These are phyloP conservation scores for Prinsepia uniflora DNA, from an alignment of 306 rosid species.

Conservation along the genomic window DNA sequence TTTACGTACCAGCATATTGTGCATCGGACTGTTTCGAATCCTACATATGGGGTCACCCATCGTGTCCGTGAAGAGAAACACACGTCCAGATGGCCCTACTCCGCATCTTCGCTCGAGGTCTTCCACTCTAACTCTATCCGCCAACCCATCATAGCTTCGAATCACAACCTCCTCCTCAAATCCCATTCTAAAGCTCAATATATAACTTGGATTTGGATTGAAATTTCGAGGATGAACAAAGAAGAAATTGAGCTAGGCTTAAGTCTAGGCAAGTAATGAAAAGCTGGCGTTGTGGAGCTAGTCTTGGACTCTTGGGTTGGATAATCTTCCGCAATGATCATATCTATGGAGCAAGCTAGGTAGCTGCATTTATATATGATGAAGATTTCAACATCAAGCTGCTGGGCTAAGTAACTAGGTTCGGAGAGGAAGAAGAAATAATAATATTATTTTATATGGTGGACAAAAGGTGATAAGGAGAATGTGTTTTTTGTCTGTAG, in stretches of 20 bases:
- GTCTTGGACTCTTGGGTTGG: background rate
- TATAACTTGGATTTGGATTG: too few relatives aligned
- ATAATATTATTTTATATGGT: slow-evolving; percentile 23
- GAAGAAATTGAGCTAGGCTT: too few relatives aligned
- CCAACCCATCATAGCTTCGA: slow-evolving; percentile 56
- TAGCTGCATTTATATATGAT: too few relatives aligned
- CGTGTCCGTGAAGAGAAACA: slow-evolving; percentile 80
- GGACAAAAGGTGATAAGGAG: slow-evolving; percentile 42
- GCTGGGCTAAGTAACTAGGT: slow-evolving; percentile 27
- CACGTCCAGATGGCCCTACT: slow-evolving; percentile 67
- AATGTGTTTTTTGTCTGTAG: slow-evolving; percentile 57
- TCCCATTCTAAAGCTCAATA: slow-evolving; percentile 14
- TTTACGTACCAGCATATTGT: slow-evolving; percentile 73
- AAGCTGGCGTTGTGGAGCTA: background rate
- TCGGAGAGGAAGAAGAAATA: background rate
- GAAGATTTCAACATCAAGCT: slow-evolving; percentile 34
- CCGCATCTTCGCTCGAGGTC: slow-evolving; percentile 80
- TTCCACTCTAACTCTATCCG: slow-evolving; percentile 66
- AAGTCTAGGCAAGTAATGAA: background rate
- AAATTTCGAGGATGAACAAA: too few relatives aligned
- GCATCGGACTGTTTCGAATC: slow-evolving; percentile 80
- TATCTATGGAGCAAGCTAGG: slow-evolving; percentile 29
- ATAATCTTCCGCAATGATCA: slow-evolving; percentile 9
- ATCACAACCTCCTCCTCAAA: slow-evolving; percentile 36
- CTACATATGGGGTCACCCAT: slow-evolving; percentile 99